Evolutionary conservation across 352 stramenopile species (phyloP), one percentile per base, ranked within the genome.

Genomic region (Globisporangium carolinianum): DNA sequence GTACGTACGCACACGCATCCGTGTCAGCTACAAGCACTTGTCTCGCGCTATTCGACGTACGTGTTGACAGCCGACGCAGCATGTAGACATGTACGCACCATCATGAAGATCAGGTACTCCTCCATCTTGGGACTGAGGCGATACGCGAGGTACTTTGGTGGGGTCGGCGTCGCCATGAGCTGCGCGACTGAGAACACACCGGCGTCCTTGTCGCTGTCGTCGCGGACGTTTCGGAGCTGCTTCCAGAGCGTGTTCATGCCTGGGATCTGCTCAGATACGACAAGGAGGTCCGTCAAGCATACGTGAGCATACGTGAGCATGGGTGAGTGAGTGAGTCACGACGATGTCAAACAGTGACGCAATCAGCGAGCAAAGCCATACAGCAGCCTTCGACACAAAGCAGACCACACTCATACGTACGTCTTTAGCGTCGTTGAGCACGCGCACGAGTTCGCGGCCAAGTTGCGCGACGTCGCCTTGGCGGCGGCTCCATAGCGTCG

Each of bases 171-270:
- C 14, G 73, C 61, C 83, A 92, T 92, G n/a, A 92, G 67, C 37
- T 79, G 74, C 2, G 83, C 68, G 6, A 92, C 80, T 6, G 83
- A 89, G 39, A 82, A 81, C 3, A 79, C 65, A 0, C 66, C 69
- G 10, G 67, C 48, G 54, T 89, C 80, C 37, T 85, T 84, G 14
- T 83, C 71, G 7, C 64, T 64, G 46, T 81, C 69, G 56, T 92
- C 79, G 1, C 74, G 75, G 9, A 90, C 79, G 45, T 73, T 85
- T 17, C 80, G 72, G 42, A 91, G 63, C 59, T 91, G 81, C 53
- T 92, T 92, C 83, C 83, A 92, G 14, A 92, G 57, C n/a, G 68
- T 52, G 36, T 79, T 87, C 75, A 92, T 92, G n/a, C 83, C 83
- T 3, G 76, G 70, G 37, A 90, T 85, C 82, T 92, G 32, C 10